These are phyloP conservation scores for Asterochloris erici DNA, from an alignment of 139 green algal species.

Conservation along the genomic window DNA sequence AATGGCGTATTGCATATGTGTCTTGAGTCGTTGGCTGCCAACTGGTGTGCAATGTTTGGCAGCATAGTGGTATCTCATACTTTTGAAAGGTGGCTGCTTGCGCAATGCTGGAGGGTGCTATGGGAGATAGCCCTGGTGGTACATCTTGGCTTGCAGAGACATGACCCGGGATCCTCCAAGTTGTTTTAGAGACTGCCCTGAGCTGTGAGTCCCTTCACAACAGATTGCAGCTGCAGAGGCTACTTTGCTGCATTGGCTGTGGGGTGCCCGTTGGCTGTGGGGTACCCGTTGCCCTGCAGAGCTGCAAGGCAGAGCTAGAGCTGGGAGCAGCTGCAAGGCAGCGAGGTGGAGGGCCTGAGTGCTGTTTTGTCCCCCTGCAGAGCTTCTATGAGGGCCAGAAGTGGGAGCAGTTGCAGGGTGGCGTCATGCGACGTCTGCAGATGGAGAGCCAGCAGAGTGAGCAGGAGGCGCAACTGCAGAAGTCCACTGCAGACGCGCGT, in stretches of 20 bases:
- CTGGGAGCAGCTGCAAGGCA: conserved; percentile 3
- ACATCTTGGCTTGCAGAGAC: too few relatives aligned
- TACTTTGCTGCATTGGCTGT: too few relatives aligned
- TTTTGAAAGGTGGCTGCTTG: not conserved
- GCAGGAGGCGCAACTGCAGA: not conserved
- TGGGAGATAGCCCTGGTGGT: not conserved
- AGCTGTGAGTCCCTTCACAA: too few relatives aligned
- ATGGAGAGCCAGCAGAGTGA: conserved; percentile 7
- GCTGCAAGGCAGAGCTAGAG: too few relatives aligned
- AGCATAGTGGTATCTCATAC: not conserved
- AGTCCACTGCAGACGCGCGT: too few relatives aligned
- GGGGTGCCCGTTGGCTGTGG: too few relatives aligned
- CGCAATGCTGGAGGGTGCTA: not conserved
- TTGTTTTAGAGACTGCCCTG: too few relatives aligned
- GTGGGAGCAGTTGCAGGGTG: conserved; percentile 7
- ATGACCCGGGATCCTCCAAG: too few relatives aligned
- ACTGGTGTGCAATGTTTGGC: not conserved
- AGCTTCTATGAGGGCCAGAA: conserved; percentile 17
- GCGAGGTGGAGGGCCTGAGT: not conserved
- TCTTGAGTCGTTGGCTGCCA: not conserved
- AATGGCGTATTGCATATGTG: too few relatives aligned
- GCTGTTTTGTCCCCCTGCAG: not conserved
- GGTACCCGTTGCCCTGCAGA: too few relatives aligned
- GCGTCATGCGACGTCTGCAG: not conserved
- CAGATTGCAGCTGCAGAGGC: too few relatives aligned